These are phyloP conservation scores for Euphorbia tirucalli DNA, from an alignment of 345 rosid species.

Conservation along the genomic window DNA sequence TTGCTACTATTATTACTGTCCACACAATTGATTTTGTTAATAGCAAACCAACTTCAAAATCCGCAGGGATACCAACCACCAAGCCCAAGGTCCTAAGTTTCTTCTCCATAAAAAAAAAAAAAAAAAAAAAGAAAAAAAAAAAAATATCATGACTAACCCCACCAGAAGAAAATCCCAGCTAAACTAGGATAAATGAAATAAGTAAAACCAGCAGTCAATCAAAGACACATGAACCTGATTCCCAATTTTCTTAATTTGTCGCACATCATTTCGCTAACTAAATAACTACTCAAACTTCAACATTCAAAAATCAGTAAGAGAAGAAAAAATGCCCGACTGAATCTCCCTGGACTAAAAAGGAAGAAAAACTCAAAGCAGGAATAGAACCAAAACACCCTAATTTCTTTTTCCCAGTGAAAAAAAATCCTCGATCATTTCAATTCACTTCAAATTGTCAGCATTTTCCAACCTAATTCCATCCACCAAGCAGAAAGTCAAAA, in stretches of 20 bases:
- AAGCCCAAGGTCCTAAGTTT: constrained; percentile 2
- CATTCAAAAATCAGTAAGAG: background rate
- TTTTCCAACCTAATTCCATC: background rate
- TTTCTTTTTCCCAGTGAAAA: background rate
- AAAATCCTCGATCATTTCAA: background rate
- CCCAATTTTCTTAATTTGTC: background rate
- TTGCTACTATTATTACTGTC: background rate
- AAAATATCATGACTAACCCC: background rate
- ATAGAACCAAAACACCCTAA: background rate
- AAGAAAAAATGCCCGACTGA: background rate
- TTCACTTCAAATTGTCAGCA: background rate
- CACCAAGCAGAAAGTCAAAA: constrained; percentile 13
- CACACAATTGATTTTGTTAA: background rate
- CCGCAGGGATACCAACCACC: background rate
- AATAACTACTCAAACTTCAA: background rate
- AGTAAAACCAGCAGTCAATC: background rate
- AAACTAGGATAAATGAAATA: background rate
- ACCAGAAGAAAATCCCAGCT: background rate
- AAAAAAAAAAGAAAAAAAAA: too few relatives aligned
- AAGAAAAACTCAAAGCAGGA: background rate
- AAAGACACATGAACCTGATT: background rate
- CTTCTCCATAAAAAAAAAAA: constrained; percentile 10
- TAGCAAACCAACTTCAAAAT: background rate
- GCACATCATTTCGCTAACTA: background rate
- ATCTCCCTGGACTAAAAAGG: background rate